Evolutionary conservation across 352 stramenopile species (phyloP).

Genomic region (Phytophthora pisi): DNA sequence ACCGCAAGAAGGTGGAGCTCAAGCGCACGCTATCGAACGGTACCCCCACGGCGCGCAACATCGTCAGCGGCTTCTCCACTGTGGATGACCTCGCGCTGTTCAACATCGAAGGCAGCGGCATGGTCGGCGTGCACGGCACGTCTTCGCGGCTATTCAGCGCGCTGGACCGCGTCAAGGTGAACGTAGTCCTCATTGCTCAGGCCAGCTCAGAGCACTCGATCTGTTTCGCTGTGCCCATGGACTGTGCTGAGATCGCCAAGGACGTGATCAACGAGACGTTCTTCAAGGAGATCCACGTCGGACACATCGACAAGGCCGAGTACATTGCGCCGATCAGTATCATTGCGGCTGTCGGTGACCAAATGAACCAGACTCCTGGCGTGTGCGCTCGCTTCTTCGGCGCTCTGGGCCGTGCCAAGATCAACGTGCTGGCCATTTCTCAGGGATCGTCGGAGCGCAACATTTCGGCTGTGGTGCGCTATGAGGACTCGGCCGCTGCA

Average conservation of each 20-base stretch:
- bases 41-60: conserved; percentile 61
- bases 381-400: conserved; percentile 95
- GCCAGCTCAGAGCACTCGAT: conserved; percentile 96
- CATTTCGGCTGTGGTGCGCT: conserved; percentile 94
- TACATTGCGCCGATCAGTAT: conserved; percentile 92
- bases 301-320: conserved; percentile 81
- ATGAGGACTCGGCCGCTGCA: conserved; percentile 89
- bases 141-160: conserved; percentile 93
- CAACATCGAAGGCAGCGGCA: conserved; percentile 95
- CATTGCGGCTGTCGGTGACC: conserved; percentile 95
- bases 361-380: conserved; percentile 93
- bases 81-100: conserved; percentile 95
- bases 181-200: conserved; percentile 95
- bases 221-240: conserved; percentile 92
- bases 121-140: conserved; percentile 95
- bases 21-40: conserved; percentile 69
- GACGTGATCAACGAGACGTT: conserved; percentile 83
- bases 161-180: conserved; percentile 92
- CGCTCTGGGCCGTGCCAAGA: conserved; percentile 91
- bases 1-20: conserved; percentile 63
- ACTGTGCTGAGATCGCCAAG: conserved; percentile 68
- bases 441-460: conserved; percentile 95
- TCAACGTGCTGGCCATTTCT: conserved; percentile 96
- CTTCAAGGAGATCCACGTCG: conserved; percentile 89
- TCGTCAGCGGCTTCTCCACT: conserved; percentile 91